phyloP scores from a whole-genome alignment of 2,329 filamentous ascomycete genomes.

The Epichloe hybrida region DNA sequence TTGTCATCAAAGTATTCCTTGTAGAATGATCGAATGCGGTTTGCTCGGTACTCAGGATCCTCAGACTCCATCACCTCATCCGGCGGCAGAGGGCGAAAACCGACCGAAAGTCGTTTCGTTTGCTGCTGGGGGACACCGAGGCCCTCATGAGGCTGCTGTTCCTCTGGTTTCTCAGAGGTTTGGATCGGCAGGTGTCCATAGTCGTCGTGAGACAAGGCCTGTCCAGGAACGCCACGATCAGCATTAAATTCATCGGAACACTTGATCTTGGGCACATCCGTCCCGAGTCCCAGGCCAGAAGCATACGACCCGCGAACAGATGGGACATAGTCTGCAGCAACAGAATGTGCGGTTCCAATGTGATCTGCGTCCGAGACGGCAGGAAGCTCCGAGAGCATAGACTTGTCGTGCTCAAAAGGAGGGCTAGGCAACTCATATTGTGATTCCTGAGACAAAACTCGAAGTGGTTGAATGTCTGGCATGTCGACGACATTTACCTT shows the following conservation, averaged over 20 bases:
- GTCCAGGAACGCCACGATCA: background rate
- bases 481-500: conserved; percentile 11
- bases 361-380: conserved; percentile 6
- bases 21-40: conserved; percentile 96
- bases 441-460: conserved; percentile 16
- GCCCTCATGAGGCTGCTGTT: conserved; percentile 19
- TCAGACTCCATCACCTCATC: conserved; percentile 67
- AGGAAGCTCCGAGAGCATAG: conserved; percentile 7
- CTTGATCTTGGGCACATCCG: conserved; percentile 20
- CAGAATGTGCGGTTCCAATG: conserved; percentile 10
- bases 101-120: conserved; percentile 49
- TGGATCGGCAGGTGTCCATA: conserved; percentile 14
- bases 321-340: conserved; percentile 10
- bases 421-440: conserved; percentile 12
- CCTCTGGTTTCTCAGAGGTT: conserved; percentile 21
- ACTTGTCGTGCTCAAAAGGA: conserved; percentile 6
- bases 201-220: conserved; percentile 5
- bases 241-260: conserved; percentile 12
- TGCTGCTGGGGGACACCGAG: conserved; percentile 40
- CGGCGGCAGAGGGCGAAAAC: conserved; percentile 75
- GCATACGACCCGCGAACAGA: conserved; percentile 15
- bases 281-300: conserved; percentile 22
- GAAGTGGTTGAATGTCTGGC: conserved; percentile 16
- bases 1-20: conserved; percentile 98
- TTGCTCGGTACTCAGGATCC: conserved; percentile 86